Conservation (phyloP, 768 basidiomycete species). For the Porphyrellus cyaneotinctus region DNA sequence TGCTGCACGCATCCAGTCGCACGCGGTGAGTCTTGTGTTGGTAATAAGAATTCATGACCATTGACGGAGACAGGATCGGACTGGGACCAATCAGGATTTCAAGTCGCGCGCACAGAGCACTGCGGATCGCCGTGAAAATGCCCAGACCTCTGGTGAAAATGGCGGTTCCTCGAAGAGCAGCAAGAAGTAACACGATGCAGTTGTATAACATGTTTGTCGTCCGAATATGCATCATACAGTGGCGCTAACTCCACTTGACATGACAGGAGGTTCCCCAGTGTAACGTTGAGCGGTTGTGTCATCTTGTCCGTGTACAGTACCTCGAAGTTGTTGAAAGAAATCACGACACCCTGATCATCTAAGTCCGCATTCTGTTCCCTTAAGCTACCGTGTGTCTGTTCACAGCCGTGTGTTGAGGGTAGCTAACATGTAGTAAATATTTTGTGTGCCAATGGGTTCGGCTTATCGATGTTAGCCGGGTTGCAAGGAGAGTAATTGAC, state of each 20-base stretch:
- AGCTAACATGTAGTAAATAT: too few species aligned
- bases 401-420: too few species aligned
- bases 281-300: not conserved
- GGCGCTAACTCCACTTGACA: not conserved
- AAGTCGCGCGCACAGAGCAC: slow-evolving; percentile 7
- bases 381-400: too few species aligned
- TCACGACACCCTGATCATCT: too few species aligned
- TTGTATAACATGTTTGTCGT: not conserved
- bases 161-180: not conserved
- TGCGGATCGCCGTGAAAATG: slow-evolving; percentile 2
- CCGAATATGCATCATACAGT: too few species aligned
- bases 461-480: too few species aligned
- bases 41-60: not conserved
- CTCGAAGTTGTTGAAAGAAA: too few species aligned
- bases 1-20: slow-evolving; percentile 6
- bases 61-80: slow-evolving; percentile 3
- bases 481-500: too few species aligned
- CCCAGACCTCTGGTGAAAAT: not conserved
- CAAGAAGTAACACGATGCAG: not conserved
- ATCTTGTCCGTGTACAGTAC: not conserved
- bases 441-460: too few species aligned
- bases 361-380: too few species aligned
- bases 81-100: slow-evolving; percentile 1
- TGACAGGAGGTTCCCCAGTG: not conserved
- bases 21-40: slow-evolving; percentile 3